Percentiles rank a stretch among this genome's conserved stretches.
phyloP scores from a whole-genome alignment of 306 rosid genomes.

The Cucumis melo region DNA sequence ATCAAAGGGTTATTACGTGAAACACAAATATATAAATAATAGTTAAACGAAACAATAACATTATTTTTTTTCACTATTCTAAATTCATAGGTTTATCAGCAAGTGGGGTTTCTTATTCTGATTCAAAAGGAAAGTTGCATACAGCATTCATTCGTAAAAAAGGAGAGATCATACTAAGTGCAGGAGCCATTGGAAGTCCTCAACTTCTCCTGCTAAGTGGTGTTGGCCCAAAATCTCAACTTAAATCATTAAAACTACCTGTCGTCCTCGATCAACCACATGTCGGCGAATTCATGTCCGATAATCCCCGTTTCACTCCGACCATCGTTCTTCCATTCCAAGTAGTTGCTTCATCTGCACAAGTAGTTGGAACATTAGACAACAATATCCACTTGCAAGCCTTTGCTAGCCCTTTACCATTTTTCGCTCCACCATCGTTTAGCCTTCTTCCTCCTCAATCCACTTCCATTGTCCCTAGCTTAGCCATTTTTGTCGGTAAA shows the following conservation, averaged over 20 bases:
- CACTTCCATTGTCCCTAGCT: background rate
- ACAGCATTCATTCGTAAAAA: slow-evolving; percentile 2
- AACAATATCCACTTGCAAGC: background rate
- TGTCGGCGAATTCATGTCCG: slow-evolving; percentile 15
- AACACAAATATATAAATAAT: too few relatives aligned
- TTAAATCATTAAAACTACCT: slow-evolving; percentile 6
- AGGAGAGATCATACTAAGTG: slow-evolving; percentile 18
- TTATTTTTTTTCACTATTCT: background rate
- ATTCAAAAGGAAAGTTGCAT: slow-evolving; percentile 12
- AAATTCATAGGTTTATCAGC: background rate
- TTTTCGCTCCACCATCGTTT: background rate
- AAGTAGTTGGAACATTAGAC: background rate
- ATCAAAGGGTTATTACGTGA: too few relatives aligned
- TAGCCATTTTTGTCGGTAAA: background rate
- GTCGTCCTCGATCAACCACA: slow-evolving; percentile 9
- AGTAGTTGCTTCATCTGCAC: background rate
- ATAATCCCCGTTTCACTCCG: slow-evolving; percentile 15
- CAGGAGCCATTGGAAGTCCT: slow-evolving; percentile 22
- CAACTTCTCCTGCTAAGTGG: slow-evolving; percentile 22
- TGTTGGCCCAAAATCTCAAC: slow-evolving; percentile 10
- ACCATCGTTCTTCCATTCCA: background rate
- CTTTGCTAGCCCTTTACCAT: background rate
- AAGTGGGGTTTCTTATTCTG: slow-evolving; percentile 10
- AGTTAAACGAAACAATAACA: too few relatives aligned
- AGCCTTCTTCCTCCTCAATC: background rate